Percentiles rank a stretch among this genome's conserved stretches.
phyloP scores from a whole-genome alignment of 257 asterid genomes.

The Salvia splendens region DNA sequence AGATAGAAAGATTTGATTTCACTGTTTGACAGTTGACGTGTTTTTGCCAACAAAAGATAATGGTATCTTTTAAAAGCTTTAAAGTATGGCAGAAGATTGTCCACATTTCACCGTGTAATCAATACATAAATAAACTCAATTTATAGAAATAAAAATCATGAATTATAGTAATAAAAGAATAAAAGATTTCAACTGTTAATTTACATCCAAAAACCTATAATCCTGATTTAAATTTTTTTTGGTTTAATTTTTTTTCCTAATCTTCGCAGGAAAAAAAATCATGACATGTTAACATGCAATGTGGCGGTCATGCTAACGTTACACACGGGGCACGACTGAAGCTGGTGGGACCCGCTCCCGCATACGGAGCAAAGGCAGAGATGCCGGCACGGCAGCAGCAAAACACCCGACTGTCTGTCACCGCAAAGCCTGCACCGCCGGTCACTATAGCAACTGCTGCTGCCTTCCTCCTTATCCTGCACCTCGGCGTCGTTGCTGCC shows the following conservation, averaged over 20 bases:
- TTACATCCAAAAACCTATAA: background rate
- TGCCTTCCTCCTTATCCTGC: conserved; percentile 19
- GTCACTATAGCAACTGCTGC: conserved; percentile 12
- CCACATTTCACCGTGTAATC: conserved; percentile 19
- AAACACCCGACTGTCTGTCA: conserved; percentile 65
- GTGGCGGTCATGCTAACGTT: conserved; percentile 65
- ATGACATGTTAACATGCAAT: conserved; percentile 68
- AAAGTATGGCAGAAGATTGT: conserved; percentile 28
- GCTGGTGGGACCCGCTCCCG: conserved; percentile 66
- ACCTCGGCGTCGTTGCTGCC: conserved; percentile 49
- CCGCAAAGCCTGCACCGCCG: conserved; percentile 60
- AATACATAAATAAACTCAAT: background rate
- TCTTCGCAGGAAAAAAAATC: background rate
- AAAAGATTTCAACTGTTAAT: conserved; percentile 32
- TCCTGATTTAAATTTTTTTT: background rate
- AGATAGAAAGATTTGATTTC: conserved; percentile 10
- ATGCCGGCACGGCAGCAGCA: conserved; percentile 83
- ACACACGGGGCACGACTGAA: conserved; percentile 71
- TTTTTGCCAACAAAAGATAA: conserved; percentile 39
- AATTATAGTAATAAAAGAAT: conserved; percentile 40
- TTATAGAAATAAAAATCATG: background rate
- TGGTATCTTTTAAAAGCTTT: conserved; percentile 30
- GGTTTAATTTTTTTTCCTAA: background rate
- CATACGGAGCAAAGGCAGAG: conserved; percentile 69
- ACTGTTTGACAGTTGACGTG: conserved; percentile 35